phyloP scores from a whole-genome alignment of 108 stramenopile genomes.

The Chaetoceros tenuissimus region DNA sequence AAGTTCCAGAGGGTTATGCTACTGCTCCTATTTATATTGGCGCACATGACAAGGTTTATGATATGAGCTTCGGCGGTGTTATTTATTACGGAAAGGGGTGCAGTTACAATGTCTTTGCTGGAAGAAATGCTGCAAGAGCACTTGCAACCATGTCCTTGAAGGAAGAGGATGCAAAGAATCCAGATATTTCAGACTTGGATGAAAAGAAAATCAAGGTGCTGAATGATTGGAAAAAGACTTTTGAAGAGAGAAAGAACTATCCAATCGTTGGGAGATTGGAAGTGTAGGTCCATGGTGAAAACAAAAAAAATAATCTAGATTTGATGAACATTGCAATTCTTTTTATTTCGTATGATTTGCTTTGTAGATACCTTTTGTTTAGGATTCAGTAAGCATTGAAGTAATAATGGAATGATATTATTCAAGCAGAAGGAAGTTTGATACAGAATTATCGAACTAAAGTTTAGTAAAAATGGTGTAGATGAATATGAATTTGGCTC shows the following conservation, averaged over 20 bases:
- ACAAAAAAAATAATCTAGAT: too few relatives aligned
- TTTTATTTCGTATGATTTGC: too few relatives aligned
- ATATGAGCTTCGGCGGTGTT: constrained; percentile 92
- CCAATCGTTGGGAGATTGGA: constrained; percentile 85
- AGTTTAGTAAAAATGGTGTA: too few relatives aligned
- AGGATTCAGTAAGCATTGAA: too few relatives aligned
- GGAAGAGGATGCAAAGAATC: constrained; percentile 72
- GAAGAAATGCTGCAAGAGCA: constrained; percentile 89
- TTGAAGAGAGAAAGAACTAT: constrained; percentile 82
- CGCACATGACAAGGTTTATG: constrained; percentile 78
- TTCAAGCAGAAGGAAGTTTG: too few relatives aligned
- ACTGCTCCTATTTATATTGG: constrained; percentile 79
- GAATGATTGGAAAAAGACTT: constrained; percentile 91
- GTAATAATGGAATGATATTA: too few relatives aligned
- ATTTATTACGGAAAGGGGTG: constrained; percentile 76
- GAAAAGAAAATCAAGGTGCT: constrained; percentile 79
- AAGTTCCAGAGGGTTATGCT: constrained; percentile 63
- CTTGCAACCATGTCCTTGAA: constrained; percentile 97
- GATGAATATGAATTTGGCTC: too few relatives aligned
- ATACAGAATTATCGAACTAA: too few relatives aligned
- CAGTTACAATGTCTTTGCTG: constrained; percentile 90
- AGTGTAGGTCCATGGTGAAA: too few relatives aligned
- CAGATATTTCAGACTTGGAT: constrained; percentile 62
- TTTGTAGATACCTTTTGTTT: too few relatives aligned
- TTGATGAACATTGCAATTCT: too few relatives aligned